Evolutionary conservation across 2,329 filamentous ascomycete species (phyloP).

Genomic region (Aspergillus terreus): DNA sequence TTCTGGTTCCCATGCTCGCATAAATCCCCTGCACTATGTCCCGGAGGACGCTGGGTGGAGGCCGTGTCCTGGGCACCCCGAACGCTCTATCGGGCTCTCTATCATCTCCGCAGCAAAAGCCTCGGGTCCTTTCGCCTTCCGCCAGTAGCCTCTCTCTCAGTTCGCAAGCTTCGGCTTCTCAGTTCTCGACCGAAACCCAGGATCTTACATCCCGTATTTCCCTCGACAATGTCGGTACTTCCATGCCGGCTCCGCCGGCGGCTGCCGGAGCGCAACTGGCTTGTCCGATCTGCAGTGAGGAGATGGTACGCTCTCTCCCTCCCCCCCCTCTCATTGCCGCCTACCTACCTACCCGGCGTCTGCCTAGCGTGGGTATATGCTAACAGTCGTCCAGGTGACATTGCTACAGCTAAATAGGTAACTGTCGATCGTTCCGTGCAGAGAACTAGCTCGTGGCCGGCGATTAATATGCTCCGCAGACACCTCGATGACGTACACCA

Average conservation of each 20-base stretch:
- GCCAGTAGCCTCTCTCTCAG: slow-evolving; percentile 73
- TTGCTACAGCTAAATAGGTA: slow-evolving; percentile 85
- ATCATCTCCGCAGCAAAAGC: slow-evolving; percentile 38
- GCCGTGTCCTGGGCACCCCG: slow-evolving; percentile 83
- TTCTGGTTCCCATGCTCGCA: slow-evolving; percentile 31
- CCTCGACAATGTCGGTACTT: slow-evolving; percentile 57
- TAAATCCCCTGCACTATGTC: slow-evolving; percentile 59
- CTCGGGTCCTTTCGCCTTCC: slow-evolving; percentile 56
- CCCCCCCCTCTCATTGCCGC: background rate
- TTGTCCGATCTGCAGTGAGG: slow-evolving; percentile 97
- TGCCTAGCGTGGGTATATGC: background rate
- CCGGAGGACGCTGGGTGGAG: slow-evolving; percentile 82
- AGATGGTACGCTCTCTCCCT: slow-evolving; percentile 66
- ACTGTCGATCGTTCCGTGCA: slow-evolving; percentile 1
- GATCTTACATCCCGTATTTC: slow-evolving; percentile 81
- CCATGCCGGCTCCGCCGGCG: slow-evolving; percentile 46
- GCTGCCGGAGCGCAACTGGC: slow-evolving; percentile 66
- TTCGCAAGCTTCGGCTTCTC: slow-evolving; percentile 70
- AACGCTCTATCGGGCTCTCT: slow-evolving; percentile 62
- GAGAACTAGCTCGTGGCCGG: background rate
- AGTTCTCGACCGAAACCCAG: slow-evolving; percentile 67
- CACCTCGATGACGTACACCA: slow-evolving; percentile 87
- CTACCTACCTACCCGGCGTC: background rate
- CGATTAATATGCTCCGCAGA: slow-evolving; percentile 39
- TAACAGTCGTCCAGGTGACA: slow-evolving; percentile 62